Percentiles rank a stretch among this genome's conserved stretches.
Evolutionary conservation across 345 rosid species (phyloP).

Genomic region (Raphanus sativus): DNA sequence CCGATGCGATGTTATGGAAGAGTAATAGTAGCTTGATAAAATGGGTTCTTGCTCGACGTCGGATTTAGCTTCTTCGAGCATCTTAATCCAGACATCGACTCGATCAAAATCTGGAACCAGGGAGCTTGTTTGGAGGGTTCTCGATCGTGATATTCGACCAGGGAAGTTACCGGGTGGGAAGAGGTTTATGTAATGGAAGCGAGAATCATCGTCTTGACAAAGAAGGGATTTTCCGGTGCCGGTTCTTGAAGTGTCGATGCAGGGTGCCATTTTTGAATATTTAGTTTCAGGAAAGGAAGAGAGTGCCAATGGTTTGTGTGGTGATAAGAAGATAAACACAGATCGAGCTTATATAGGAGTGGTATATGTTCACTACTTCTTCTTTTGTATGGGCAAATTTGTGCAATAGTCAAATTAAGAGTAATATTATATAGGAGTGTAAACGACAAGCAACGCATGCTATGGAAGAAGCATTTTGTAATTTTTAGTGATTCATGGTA

Average conservation of each 20-base stretch:
- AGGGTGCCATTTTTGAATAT: conserved; percentile 55
- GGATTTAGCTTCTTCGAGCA: conserved; percentile 64
- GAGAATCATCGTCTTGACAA: conserved; percentile 40
- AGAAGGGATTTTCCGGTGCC: conserved; percentile 15
- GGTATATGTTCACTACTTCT: not conserved
- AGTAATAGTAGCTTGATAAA: conserved; percentile 54
- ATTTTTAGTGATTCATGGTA: too few species aligned
- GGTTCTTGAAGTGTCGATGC: conserved; percentile 52
- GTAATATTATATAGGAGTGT: too few species aligned
- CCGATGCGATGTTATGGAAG: conserved; percentile 58
- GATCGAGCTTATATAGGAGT: not conserved
- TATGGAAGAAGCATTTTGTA: not conserved
- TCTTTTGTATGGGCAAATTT: not conserved
- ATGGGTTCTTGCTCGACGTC: conserved; percentile 69
- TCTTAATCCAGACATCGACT: conserved; percentile 51
- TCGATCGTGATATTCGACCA: conserved; percentile 22
- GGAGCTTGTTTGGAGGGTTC: not conserved
- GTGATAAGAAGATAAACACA: not conserved
- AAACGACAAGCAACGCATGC: not conserved
- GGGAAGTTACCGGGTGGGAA: conserved; percentile 42
- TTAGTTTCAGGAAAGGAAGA: not conserved
- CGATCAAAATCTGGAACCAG: not conserved
- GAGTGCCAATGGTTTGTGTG: not conserved
- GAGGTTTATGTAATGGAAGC: conserved; percentile 36
- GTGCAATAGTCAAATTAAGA: not conserved